A percentile compares a stretch with the other conserved stretches of the same genome.
These are phyloP conservation scores for Angophora floribunda DNA, from an alignment of 345 rosid species.

Conservation along the genomic window DNA sequence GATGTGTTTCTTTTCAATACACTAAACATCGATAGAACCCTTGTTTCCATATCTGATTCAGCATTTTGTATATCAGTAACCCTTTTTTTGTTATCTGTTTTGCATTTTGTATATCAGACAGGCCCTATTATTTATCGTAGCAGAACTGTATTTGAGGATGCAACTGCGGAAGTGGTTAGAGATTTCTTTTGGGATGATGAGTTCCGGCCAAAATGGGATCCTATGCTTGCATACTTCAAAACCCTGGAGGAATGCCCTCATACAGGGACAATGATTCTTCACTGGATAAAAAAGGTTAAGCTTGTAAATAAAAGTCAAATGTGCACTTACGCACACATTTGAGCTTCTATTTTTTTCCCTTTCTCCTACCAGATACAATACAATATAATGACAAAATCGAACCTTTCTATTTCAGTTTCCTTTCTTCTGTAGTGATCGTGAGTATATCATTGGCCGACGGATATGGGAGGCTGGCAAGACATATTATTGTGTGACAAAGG, in stretches of 20 bases:
- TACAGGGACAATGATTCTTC: slow-evolving; percentile 66
- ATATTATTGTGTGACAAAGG: slow-evolving; percentile 89
- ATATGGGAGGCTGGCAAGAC: slow-evolving; percentile 85
- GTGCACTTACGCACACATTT: not conserved
- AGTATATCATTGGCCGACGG: slow-evolving; percentile 80
- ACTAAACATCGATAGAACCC: not conserved
- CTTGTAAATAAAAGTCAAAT: not conserved
- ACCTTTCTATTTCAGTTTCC: slow-evolving; percentile 63
- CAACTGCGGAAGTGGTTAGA: slow-evolving; percentile 76
- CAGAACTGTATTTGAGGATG: slow-evolving; percentile 92
- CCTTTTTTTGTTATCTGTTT: slow-evolving; percentile 1
- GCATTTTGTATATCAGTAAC: not conserved
- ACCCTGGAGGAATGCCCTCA: slow-evolving; percentile 63
- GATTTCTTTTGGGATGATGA: slow-evolving; percentile 99
- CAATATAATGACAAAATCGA: not conserved
- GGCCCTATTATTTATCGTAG: slow-evolving; percentile 66
- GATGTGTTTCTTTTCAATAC: not conserved
- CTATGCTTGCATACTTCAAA: slow-evolving; percentile 71
- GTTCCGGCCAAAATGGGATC: slow-evolving; percentile 92
- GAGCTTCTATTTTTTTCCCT: not conserved
- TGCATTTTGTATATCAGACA: slow-evolving; percentile 36
- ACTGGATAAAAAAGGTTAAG: slow-evolving; percentile 83
- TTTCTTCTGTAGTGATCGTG: slow-evolving; percentile 93
- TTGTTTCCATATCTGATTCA: not conserved
- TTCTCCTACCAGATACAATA: not conserved